Evolutionary conservation across 345 rosid species (phyloP).

Genomic region (Gossypium herbaceum): DNA sequence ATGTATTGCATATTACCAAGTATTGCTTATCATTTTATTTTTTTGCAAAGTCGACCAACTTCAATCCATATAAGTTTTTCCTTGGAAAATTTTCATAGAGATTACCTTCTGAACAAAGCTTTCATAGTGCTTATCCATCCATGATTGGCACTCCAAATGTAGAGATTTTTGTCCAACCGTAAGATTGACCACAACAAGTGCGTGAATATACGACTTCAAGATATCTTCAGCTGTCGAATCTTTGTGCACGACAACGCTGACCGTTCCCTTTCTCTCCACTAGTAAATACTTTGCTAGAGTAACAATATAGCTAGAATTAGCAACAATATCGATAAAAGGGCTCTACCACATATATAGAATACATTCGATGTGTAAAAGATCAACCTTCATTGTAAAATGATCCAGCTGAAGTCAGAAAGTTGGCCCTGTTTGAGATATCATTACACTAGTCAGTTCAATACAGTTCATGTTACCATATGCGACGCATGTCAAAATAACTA

Average conservation of each 20-base stretch:
- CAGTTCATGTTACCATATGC: background rate
- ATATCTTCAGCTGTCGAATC: constrained; percentile 54
- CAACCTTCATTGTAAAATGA: constrained; percentile 46
- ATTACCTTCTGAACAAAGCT: constrained; percentile 66
- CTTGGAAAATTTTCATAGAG: background rate
- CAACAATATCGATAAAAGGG: background rate
- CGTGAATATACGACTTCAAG: constrained; percentile 72
- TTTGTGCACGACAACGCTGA: constrained; percentile 57
- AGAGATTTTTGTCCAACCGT: constrained; percentile 22
- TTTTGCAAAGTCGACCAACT: no score
- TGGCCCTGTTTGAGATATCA: constrained; percentile 42
- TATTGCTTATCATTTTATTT: no score
- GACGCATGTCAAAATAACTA: background rate
- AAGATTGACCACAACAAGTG: constrained; percentile 48
- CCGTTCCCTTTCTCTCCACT: constrained; percentile 43
- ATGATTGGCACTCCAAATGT: constrained; percentile 49
- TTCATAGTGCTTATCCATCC: constrained; percentile 73
- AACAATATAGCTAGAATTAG: constrained; percentile 16
- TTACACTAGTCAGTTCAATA: constrained; percentile 17
- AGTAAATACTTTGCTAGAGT: constrained; percentile 61
- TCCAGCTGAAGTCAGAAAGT: constrained; percentile 33
- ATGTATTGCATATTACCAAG: no score
- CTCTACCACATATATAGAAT: background rate
- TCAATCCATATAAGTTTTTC: background rate
- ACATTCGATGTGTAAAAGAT: background rate